Evolutionary conservation across 164 flowering plant genomes (phyloP).

Genomic region (Dillenia suffruticosa): DNA sequence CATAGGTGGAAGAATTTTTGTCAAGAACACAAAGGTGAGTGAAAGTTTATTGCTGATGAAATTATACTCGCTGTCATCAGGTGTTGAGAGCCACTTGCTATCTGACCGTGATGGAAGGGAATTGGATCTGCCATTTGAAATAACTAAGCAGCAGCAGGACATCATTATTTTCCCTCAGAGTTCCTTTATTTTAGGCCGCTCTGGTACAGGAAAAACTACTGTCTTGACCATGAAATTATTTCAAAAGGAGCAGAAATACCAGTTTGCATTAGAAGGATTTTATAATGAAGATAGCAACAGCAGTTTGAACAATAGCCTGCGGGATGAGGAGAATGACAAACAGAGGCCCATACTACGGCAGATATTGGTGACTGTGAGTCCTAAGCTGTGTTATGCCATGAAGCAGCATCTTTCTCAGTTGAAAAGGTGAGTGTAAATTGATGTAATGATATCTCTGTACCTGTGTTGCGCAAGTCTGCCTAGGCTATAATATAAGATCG

Average conservation of each 20-base stretch:
- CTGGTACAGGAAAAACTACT: constrained; percentile 91
- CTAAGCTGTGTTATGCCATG: constrained; percentile 64
- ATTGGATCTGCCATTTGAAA: constrained; percentile 81
- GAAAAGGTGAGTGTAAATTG: constrained; percentile 42
- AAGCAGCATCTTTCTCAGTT: constrained; percentile 50
- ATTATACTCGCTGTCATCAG: constrained; percentile 66
- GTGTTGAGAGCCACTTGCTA: constrained; percentile 54
- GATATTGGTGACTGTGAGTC: constrained; percentile 81
- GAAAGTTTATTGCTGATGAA: constrained; percentile 82
- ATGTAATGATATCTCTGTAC: too few relatives aligned
- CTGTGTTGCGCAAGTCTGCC: too few relatives aligned
- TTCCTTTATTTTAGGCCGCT: constrained; percentile 70
- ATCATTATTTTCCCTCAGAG: constrained; percentile 48
- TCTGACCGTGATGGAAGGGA: constrained; percentile 52
- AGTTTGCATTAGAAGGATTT: constrained; percentile 31
- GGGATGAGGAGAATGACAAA: constrained; percentile 6
- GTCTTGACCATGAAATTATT: constrained; percentile 67
- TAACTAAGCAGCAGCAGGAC: constrained; percentile 57
- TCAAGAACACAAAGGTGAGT: constrained; percentile 65
- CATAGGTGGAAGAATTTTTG: constrained; percentile 28
- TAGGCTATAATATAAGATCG: too few relatives aligned
- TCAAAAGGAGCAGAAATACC: constrained; percentile 42
- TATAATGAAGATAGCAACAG: constrained; percentile 3
- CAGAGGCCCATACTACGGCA: constrained; percentile 38
- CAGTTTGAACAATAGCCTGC: background rate